Evolutionary conservation across 441 rosid species (phyloP).

Genomic region (Erodium trifolium): DNA sequence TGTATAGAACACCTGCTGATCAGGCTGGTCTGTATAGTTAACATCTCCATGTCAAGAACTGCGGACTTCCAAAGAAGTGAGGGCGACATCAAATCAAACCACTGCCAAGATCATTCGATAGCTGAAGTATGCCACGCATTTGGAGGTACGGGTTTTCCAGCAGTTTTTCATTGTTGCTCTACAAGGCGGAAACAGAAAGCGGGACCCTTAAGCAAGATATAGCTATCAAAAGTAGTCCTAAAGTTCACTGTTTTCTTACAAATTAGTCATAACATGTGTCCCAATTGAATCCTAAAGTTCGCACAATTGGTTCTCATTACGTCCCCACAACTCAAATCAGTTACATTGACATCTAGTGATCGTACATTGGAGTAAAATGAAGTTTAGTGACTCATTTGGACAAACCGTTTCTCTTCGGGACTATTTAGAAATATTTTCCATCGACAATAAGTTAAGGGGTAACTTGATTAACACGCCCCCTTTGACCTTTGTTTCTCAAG

Average conservation of each 20-base stretch:
- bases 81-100: conserved; percentile 24
- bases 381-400: background rate
- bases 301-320: background rate
- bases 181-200: conserved; percentile 24
- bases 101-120: conserved; percentile 64
- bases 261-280: background rate
- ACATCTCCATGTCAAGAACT: conserved; percentile 12
- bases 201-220: conserved; percentile 18
- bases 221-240: background rate
- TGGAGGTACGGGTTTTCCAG: conserved; percentile 98
- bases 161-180: conserved; percentile 97
- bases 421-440: background rate
- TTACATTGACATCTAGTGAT: background rate
- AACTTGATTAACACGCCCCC: no score
- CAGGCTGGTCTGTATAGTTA: conserved; percentile 16
- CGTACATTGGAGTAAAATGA: background rate
- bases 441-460: background rate
- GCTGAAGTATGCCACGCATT: conserved; percentile 93
- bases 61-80: conserved; percentile 9
- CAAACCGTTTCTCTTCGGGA: background rate
- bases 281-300: background rate
- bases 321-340: background rate
- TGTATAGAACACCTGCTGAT: conserved; percentile 17
- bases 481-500: no score
- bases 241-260: background rate